phyloP scores from a whole-genome alignment of 805 yeast species.

The Kazachstania bromeliacearum region DNA sequence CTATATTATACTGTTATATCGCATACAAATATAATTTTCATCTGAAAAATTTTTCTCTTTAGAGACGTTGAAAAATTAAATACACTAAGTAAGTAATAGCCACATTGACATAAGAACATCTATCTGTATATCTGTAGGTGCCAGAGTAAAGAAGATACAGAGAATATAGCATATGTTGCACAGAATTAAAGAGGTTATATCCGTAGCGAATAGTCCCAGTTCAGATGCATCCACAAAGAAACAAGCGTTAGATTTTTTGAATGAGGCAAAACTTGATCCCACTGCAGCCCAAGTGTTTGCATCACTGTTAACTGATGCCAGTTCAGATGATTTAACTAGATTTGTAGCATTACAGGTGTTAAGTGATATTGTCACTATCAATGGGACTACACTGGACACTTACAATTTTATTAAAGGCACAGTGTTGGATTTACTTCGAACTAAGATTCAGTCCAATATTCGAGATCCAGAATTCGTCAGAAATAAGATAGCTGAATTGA shows the following conservation, averaged over 20 bases:
- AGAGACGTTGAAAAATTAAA: too few relatives aligned
- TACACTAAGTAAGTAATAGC: too few relatives aligned
- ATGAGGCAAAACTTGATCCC: slow-evolving; percentile 20
- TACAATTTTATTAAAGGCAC: slow-evolving; percentile 16
- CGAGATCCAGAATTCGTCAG: slow-evolving; percentile 27
- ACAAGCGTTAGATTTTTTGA: slow-evolving; percentile 36
- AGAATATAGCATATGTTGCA: slow-evolving; percentile 10
- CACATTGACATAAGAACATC: not conserved
- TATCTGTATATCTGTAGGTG: too few relatives aligned
- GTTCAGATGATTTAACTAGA: slow-evolving; percentile 21
- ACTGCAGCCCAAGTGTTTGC: slow-evolving; percentile 22
- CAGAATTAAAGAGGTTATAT: slow-evolving; percentile 84
- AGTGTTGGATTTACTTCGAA: slow-evolving; percentile 17
- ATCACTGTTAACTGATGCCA: slow-evolving; percentile 17
- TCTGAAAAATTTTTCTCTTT: not conserved
- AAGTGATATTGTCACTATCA: slow-evolving; percentile 16
- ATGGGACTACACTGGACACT: slow-evolving; percentile 6
- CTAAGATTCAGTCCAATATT: slow-evolving; percentile 11
- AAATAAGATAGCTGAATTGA: slow-evolving; percentile 27
- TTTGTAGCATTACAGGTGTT: slow-evolving; percentile 28
- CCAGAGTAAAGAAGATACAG: not conserved
- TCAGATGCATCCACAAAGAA: slow-evolving; percentile 52
- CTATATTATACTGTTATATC: too few relatives aligned
- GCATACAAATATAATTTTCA: too few relatives aligned
- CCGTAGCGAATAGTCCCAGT: slow-evolving; percentile 65